Base-by-base conservation (phyloP, 228 moss, liverwort and hornwort genomes). In the Sphagnum magellanicum region DNA sequence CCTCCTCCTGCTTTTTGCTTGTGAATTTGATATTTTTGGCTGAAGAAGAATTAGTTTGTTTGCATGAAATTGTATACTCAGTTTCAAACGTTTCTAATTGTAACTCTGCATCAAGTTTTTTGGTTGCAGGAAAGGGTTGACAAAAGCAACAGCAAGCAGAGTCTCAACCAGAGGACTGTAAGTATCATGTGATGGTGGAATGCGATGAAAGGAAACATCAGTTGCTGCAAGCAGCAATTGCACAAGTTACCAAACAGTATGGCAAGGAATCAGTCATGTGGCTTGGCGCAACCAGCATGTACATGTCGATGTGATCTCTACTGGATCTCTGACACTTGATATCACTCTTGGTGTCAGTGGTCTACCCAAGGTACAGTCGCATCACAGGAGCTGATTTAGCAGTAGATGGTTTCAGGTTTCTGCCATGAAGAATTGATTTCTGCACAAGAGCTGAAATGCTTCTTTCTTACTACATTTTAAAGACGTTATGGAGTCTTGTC, bases 261-360 rank as follows among this genome's bases (percentile, higher is more conserved):
- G 92, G 92, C 1, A 89, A 83, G 68, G 92, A 89, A 64, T 77
- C 92, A 65, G 83, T 92, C 46, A 89, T 92, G 79, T 89, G 89
- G 89, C 83, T 92, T 15, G 92, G 92, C 87, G 89, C 50, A 81
- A 81, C 68, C 79, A 13, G 47, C 68, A 76, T 48, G 74, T 71
- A 57, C 76, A 80, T 72, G 85, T 89, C 58, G 84, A 89, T 11
- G 85, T 92, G 64, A 75, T 92, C 46, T 71, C 92, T 5, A 89
- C 89, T 49, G 92, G 92, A n/a, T 92, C 92, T 63, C 69, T 92
- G 16, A 81, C 85, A 63, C 87, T 92, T 68, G 92, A 92, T 75
- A 70, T 89, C 66, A 90, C 92, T 69, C 71, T 92, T 50, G 92
- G 90, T 66, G 88, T 92, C 52, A 88, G 92, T 59, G 92, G 90